Base-by-base conservation (phyloP, 2,329 filamentous ascomycete species). In the Verticillium isaacii region DNA sequence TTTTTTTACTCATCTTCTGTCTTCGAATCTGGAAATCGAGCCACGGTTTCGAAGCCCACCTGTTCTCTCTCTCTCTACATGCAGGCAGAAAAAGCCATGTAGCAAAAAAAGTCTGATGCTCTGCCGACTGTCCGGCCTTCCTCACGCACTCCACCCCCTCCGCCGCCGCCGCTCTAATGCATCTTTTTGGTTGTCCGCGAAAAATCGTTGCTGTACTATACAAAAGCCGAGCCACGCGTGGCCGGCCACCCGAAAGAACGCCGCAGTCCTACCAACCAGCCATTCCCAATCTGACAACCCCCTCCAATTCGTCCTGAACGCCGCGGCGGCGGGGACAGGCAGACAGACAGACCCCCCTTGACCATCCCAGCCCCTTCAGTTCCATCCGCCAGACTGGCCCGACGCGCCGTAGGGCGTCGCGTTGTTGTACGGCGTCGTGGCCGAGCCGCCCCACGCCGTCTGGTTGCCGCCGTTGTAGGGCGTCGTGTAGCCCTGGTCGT, bases 401-500 rank as follows among this genome's bases (percentile, higher is more conserved):
- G 82, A 81, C 45, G 80, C 77, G 15, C 82, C 82, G 57, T 82
- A 81, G 1, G 78, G 77, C 5, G 76, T 79, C 7, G 73, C 70
- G 17, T 72, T 74, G 6, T 73, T 71, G 61, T 80, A 82, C 1
- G 80, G 78, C 12, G 79, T 81, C 3, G 78, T 78, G 11, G 77
- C 78, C 55, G 77, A 84, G 58, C 74, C 82, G 19, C 89, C 89
- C 85, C 90, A 93, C 19, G 85, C 79, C 70, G 85, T 89, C 64
- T 84, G 79, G 59, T 78, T 82, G 29, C 84, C 85, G 67, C 75
- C 81, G 29, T 82, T 86, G 68, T 88, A 91, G 0, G 89, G 87
- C 9, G 89, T 91, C 11, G 86, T 88, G 71, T 86, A 91, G 39
- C 89, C 90, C 62, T 87, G 84, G 54, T 84, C 83, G 23, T 80